These are phyloP conservation scores for Cercophora newfieldiana DNA, from an alignment of 495 filamentous ascomycete genomes.

Conservation along the genomic window DNA sequence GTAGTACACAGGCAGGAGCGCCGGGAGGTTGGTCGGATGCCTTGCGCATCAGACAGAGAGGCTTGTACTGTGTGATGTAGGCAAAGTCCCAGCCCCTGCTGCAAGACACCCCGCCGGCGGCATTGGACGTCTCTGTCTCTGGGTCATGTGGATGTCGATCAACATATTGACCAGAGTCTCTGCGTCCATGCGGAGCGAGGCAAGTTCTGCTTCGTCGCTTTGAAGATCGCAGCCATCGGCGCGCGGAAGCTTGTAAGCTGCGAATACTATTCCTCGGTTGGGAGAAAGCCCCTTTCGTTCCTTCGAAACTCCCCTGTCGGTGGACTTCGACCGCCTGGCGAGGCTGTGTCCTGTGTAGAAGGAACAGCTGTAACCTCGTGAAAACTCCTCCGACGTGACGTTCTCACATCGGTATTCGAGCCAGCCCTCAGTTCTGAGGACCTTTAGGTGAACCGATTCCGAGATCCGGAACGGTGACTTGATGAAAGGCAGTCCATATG, in stretches of 20 bases:
- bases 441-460: conserved; percentile 37
- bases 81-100: neutral
- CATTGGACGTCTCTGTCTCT: conserved; percentile 11
- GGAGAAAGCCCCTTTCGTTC: conserved; percentile 6
- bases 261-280: conserved; percentile 46
- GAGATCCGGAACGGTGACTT: conserved; percentile 42
- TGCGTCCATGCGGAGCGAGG: conserved; percentile 32
- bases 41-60: neutral
- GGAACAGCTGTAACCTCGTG: conserved; percentile 41
- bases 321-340: conserved; percentile 1
- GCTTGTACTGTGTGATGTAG: neutral
- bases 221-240: conserved; percentile 14
- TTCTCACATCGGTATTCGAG: conserved; percentile 40
- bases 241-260: conserved; percentile 37
- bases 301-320: conserved; percentile 1
- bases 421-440: conserved; percentile 40
- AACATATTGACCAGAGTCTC: conserved; percentile 39
- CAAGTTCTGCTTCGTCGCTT: conserved; percentile 27
- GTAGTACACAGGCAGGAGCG: neutral
- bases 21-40: neutral
- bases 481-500: conserved; percentile 39
- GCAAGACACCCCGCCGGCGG: conserved; percentile 6
- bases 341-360: conserved; percentile 38
- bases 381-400: conserved; percentile 33
- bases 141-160: conserved; percentile 31